Percentiles rank a stretch among this genome's conserved stretches.
phyloP scores from a whole-genome alignment of 495 filamentous ascomycete genomes.

The Aspergillus haitiensis region DNA sequence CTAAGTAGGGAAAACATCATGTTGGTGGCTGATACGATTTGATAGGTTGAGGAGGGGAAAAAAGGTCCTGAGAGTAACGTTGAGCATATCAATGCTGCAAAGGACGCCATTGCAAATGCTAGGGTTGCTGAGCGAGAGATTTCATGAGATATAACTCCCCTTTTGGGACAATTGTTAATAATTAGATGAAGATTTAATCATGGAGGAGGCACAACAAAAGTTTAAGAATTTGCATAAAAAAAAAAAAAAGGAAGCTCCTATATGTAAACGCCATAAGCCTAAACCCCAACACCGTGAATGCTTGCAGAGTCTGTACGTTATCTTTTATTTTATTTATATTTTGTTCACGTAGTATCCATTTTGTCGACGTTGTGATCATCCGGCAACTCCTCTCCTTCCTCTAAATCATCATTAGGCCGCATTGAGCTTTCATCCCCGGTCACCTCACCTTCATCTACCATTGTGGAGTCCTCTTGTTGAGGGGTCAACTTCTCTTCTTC shows the following conservation, averaged over 20 bases:
- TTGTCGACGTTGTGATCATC: constrained; percentile 54
- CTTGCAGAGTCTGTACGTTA: constrained; percentile 10
- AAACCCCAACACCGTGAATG: constrained; percentile 39
- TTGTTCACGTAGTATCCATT: constrained; percentile 64
- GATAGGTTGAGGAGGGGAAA: constrained; percentile 45
- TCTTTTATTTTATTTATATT: neutral
- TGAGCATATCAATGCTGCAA: constrained; percentile 54
- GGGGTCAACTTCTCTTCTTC: constrained; percentile 35
- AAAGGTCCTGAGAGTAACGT: constrained; percentile 53
- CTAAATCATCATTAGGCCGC: constrained; percentile 38
- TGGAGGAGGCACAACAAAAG: constrained; percentile 13
- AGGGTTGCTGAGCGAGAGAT: constrained; percentile 49
- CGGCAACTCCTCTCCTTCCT: constrained; percentile 53
- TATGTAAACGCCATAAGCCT: constrained; percentile 26
- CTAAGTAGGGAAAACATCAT: too few species aligned
- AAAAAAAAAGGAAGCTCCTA: constrained; percentile 15
- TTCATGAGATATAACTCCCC: constrained; percentile 25
- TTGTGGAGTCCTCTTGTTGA: constrained; percentile 53
- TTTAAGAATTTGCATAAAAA: constrained; percentile 29
- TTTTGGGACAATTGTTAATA: too few species aligned
- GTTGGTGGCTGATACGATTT: neutral
- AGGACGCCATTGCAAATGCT: constrained; percentile 62
- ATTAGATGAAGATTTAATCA: constrained; percentile 12
- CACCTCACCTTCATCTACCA: constrained; percentile 68
- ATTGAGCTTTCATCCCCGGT: constrained; percentile 42